These are phyloP conservation scores for Closterium sp. DNA, from an alignment of 139 green algal species.

Conservation along the genomic window DNA sequence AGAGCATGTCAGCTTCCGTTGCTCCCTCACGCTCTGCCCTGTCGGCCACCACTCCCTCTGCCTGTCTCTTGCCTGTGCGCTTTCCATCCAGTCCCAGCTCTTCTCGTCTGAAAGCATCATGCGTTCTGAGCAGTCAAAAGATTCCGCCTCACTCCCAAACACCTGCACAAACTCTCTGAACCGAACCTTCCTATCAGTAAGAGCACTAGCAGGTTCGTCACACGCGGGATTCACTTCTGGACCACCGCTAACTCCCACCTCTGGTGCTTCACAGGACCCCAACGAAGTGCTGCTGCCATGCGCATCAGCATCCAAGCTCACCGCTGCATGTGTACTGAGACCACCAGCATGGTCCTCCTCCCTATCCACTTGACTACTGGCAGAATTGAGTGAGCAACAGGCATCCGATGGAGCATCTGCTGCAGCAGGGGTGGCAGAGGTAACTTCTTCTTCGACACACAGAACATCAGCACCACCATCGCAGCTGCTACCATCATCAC, in stretches of 20 bases:
- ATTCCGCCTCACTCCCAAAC: background rate
- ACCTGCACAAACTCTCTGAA: background rate
- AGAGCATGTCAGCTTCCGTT: background rate
- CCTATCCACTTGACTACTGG: background rate
- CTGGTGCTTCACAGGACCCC: background rate
- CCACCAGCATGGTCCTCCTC: background rate
- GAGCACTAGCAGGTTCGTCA: background rate
- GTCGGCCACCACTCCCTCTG: background rate
- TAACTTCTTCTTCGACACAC: background rate
- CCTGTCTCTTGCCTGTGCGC: background rate
- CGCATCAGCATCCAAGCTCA: background rate
- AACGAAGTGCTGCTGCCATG: background rate
- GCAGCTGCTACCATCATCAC: background rate
- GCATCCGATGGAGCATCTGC: background rate
- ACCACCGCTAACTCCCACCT: background rate
- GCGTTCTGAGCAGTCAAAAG: background rate
- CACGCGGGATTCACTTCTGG: too few species aligned
- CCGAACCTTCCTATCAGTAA: background rate
- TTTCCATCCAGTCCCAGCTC: background rate
- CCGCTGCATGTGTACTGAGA: background rate
- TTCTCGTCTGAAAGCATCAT: background rate
- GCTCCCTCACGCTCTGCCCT: background rate
- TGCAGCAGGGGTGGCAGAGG: background rate
- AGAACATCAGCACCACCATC: background rate
- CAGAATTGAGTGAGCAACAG: background rate